A percentile compares a stretch with the other conserved stretches of the same genome.
Conservation (phyloP, 2,329 filamentous ascomycete genomes). For the Phialophora chinensis region DNA sequence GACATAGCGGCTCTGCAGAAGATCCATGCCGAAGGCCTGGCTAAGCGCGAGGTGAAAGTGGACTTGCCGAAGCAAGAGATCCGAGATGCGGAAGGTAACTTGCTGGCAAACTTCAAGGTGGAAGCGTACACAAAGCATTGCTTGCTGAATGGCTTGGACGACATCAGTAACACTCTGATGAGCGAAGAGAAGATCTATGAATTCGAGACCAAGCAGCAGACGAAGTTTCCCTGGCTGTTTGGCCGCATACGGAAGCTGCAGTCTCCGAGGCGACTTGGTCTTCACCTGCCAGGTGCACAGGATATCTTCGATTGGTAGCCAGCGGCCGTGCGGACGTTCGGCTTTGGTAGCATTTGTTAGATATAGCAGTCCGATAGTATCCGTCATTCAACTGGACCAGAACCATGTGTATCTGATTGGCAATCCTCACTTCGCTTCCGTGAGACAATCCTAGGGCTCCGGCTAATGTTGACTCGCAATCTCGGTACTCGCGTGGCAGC, state of each 20-base stretch:
- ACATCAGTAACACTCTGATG: slow-evolving; percentile 24
- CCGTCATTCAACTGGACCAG: not conserved
- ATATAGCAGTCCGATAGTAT: slow-evolving; percentile 1
- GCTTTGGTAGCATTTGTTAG: not conserved
- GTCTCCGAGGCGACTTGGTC: slow-evolving; percentile 18
- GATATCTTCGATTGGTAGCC: slow-evolving; percentile 23
- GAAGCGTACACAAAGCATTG: slow-evolving; percentile 26
- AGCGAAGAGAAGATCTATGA: slow-evolving; percentile 25
- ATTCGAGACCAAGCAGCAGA: slow-evolving; percentile 22
- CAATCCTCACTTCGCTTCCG: not conserved
- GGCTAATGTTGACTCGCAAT: not conserved
- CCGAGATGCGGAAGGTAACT: slow-evolving; percentile 9
- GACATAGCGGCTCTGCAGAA: slow-evolving; percentile 67
- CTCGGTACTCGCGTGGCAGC: not conserved
- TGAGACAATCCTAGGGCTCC: not conserved
- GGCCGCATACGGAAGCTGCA: slow-evolving; percentile 22
- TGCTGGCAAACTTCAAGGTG: slow-evolving; percentile 19
- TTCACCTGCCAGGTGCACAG: slow-evolving; percentile 18
- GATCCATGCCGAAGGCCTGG: slow-evolving; percentile 76
- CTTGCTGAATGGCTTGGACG: slow-evolving; percentile 22
- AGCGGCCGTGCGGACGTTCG: not conserved
- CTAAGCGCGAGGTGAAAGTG: slow-evolving; percentile 43
- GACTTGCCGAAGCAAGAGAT: slow-evolving; percentile 22
- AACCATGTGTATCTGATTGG: not conserved
- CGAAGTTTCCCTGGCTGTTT: slow-evolving; percentile 23